Evolutionary conservation across 768 basidiomycete species (phyloP).

Genomic region (Phylloporus sp.): DNA sequence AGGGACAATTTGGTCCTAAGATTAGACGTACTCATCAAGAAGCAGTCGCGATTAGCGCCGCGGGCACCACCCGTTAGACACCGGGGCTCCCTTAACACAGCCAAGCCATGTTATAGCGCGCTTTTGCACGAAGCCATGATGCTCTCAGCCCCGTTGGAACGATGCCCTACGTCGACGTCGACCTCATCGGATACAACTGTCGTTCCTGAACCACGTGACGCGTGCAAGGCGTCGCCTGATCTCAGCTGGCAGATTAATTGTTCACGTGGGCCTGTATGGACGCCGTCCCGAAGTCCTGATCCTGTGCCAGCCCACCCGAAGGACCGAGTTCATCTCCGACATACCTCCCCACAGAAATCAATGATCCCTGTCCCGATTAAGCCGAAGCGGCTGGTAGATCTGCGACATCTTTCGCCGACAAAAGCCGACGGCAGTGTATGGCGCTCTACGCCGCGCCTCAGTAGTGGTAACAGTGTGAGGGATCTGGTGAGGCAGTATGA

Average conservation of each 20-base stretch:
- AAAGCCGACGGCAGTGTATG: constrained; percentile 33
- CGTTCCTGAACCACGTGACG: constrained; percentile 37
- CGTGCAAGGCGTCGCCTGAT: constrained; percentile 43
- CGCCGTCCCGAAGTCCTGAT: constrained; percentile 51
- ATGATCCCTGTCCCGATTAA: constrained; percentile 44
- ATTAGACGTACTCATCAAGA: constrained; percentile 31
- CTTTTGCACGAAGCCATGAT: constrained; percentile 35
- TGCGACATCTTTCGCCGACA: constrained; percentile 40
- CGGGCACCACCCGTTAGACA: not conserved
- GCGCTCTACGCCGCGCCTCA: constrained; percentile 41
- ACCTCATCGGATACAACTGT: constrained; percentile 26
- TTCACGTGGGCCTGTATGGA: constrained; percentile 51
- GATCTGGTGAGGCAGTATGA: constrained; percentile 69
- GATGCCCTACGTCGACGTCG: constrained; percentile 12
- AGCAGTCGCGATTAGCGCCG: constrained; percentile 15
- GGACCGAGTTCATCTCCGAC: constrained; percentile 61
- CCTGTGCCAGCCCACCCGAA: constrained; percentile 52
- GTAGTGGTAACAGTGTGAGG: constrained; percentile 68
- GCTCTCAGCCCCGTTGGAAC: constrained; percentile 17
- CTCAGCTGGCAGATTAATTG: constrained; percentile 23
- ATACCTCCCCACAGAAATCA: constrained; percentile 41
- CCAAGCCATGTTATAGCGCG: constrained; percentile 53
- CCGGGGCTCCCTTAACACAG: constrained; percentile 22
- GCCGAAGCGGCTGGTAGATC: constrained; percentile 49
- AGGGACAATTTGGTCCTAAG: constrained; percentile 26